Conservation (phyloP, 2,329 filamentous ascomycete genomes). For the Clonostachys solani region DNA sequence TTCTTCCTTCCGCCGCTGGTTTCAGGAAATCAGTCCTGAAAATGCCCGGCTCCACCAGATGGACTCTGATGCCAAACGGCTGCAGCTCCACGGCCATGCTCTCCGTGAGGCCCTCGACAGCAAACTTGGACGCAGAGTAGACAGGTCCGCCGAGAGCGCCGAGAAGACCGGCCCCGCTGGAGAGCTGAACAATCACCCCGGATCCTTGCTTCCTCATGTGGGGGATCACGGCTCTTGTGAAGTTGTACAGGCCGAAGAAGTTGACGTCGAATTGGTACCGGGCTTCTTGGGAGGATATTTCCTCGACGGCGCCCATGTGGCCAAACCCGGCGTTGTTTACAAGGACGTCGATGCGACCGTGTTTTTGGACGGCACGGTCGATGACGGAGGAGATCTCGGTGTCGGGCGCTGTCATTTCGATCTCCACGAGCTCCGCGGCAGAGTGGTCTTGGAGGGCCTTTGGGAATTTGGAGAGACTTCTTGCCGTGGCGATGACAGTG, state of each 20-base stretch:
- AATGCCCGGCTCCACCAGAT: conserved; percentile 44
- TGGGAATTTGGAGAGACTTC: no score
- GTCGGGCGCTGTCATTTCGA: no score
- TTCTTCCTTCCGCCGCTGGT: not conserved
- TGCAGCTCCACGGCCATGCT: conserved; percentile 35
- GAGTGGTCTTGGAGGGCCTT: no score
- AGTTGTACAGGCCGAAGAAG: conserved; percentile 28
- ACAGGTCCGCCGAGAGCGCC: conserved; percentile 19
- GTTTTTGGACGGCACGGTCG: not conserved
- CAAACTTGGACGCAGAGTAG: conserved; percentile 24
- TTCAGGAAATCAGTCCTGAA: conserved; percentile 48
- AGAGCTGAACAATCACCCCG: conserved; percentile 25
- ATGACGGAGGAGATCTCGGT: no score
- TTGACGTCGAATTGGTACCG: conserved; percentile 19
- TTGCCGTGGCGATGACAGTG: no score
- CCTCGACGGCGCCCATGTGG: conserved; percentile 14
- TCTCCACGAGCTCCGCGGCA: no score
- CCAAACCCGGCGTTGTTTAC: conserved; percentile 32
- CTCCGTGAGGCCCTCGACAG: conserved; percentile 23
- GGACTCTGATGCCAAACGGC: conserved; percentile 36
- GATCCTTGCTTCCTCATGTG: conserved; percentile 17
- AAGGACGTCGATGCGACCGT: conserved; percentile 25
- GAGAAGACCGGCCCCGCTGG: conserved; percentile 26
- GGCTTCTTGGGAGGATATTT: not conserved
- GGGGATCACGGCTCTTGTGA: conserved; percentile 25